phyloP scores from a whole-genome alignment of 495 filamentous ascomycete species.

The Letharia lupina region DNA sequence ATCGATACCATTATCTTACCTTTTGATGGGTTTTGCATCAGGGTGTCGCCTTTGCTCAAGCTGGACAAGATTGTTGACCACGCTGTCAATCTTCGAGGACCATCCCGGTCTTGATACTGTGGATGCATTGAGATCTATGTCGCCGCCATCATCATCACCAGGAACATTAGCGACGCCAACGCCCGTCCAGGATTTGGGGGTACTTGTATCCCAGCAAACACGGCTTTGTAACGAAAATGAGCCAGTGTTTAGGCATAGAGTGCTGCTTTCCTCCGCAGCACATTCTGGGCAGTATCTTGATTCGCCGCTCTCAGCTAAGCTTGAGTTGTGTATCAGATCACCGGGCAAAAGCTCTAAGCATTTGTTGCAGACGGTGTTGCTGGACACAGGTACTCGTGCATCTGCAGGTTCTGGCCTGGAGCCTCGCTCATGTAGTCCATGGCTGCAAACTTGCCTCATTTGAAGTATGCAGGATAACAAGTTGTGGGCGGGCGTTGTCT shows the following conservation, averaged over 20 bases:
- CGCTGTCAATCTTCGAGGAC: conserved; percentile 6
- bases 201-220: background rate
- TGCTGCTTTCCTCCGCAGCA: background rate
- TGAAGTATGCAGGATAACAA: conserved; percentile 5
- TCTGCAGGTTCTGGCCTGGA: background rate
- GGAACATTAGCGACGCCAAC: background rate
- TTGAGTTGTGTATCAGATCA: background rate
- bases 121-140: background rate
- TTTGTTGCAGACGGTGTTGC: background rate
- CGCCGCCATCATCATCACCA: background rate
- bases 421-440: background rate
- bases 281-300: conserved; percentile 2
- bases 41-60: background rate
- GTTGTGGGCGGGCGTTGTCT: conserved; percentile 1
- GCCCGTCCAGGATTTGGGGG: background rate
- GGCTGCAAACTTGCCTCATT: conserved; percentile 16
- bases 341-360: background rate
- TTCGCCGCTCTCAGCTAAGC: background rate
- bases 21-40: conserved; percentile 5
- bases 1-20: background rate
- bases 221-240: background rate
- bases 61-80: conserved; percentile 5
- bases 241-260: background rate
- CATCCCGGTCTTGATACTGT: background rate
- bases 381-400: background rate